Conservation (phyloP, 2,329 filamentous ascomycete genomes). For the Trichophyton mentagrophytes region DNA sequence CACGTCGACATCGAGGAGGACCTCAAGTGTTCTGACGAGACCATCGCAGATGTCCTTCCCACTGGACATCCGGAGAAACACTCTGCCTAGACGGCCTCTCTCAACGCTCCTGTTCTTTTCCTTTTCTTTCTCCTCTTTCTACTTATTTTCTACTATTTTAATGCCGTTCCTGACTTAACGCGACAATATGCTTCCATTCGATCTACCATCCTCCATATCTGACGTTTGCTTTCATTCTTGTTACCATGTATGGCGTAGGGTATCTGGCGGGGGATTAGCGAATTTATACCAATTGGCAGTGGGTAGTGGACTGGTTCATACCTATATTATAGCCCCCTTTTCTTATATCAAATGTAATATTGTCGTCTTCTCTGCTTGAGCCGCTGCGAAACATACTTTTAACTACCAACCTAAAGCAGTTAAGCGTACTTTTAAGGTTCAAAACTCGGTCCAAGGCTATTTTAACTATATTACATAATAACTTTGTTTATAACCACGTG, state of each 20-base stretch:
- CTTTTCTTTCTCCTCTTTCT: neutral
- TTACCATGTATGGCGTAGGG: neutral
- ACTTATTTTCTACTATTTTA: neutral
- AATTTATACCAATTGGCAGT: neutral
- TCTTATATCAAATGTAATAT: neutral
- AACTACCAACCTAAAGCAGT: too few species aligned
- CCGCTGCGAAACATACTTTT: too few species aligned
- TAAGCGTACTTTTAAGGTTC: too few species aligned
- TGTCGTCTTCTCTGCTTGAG: neutral
- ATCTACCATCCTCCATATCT: neutral
- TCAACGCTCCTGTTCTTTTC: too few species aligned
- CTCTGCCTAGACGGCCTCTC: neutral
- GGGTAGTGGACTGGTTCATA: neutral
- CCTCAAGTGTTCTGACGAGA: constrained; percentile 74
- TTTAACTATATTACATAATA: too few species aligned
- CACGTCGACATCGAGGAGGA: constrained; percentile 72
- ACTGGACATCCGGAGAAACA: neutral
- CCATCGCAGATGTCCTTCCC: constrained; percentile 51
- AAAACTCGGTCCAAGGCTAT: too few species aligned
- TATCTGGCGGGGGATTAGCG: neutral
- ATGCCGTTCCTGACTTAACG: too few species aligned
- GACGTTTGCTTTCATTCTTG: neutral
- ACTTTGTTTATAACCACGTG: too few species aligned
- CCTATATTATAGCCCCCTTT: too few species aligned
- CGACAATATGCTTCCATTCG: too few species aligned